Base-by-base conservation (phyloP, 345 rosid species). In the Murraya paniculata region DNA sequence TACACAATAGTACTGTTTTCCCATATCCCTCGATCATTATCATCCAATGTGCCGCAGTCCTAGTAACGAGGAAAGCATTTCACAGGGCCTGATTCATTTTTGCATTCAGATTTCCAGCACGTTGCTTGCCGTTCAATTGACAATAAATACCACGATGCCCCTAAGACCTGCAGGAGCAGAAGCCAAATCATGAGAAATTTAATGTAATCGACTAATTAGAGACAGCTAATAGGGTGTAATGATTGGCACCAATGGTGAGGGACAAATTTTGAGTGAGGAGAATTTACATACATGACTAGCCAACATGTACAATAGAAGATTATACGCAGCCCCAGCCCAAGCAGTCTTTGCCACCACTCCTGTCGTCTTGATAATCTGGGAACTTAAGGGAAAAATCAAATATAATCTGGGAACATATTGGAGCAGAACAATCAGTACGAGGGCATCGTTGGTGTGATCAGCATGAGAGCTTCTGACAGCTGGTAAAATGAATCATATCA, bases 301-400 rank as follows among this genome's bases (percentile, higher is more conserved):
- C 78, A 95, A 70, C 95, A 92, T 89, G 88, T 86, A 93, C 30
- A 95, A 76, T 55, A 91, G 75, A 82, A 95, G 97, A 76, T 91
- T 93, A 71, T 91, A 95, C 8, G 95, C 98, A 79, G 98, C 98
- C n/a, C 95, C 97, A 18, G 98, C 95, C 98, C 98, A 95, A 41
- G 97, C 98, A 66, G 98, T 92, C 86, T 89, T 88, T 14, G 97
- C 86, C 73, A 93, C 93, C 0, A 95, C 90, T 56, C 98, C 98
- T 5, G 89, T 86, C 22, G 97, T 87, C 84, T 89, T 88, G 76
- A 87, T 89, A 58, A 93, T 89, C 81, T 87, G 83, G 9, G 92
- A 86, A 68, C 97, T 90, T 67, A 91, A 76, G 25, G 98, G 94
- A 70, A 91, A 90, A n/a, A 93, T 93, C 45, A 90, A 81, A 85